Base-by-base conservation (phyloP, 179 eudicot species). In the Nepenthes alata region DNA sequence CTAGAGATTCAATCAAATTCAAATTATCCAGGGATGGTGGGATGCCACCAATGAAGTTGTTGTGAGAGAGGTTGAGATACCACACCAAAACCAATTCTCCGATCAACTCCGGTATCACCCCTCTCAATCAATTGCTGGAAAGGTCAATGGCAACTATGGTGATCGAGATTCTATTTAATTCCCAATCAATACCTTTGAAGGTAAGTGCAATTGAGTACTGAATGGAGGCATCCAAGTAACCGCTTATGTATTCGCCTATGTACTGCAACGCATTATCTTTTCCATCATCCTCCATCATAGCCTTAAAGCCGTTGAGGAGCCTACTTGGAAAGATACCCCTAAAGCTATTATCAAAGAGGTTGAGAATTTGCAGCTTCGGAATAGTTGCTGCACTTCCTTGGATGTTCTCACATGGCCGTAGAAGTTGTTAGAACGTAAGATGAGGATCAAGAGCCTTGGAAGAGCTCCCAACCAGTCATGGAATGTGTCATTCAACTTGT, bases 401-500 rank as follows among this genome's bases (percentile, higher is more conserved):
- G 5, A 25, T 25, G 25, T 41, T 1, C 1, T 6, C 1, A 74
- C 49, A 1, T 3, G 4, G 6, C 82, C 82, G 3, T 62, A 37
- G 1, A 78, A 69, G 35, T 9, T 68, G 7, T 78, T 71, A 2
- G 58, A 54, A 7, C 60, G 15, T 35, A 78, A 37, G 10, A 68
- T 11, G 37, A 78, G 71, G 51, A 78, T 69, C 4, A 58, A 41
- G 1, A 78, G 55, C 15, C 49, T 5, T 0, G 69, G 64, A 37
- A 70, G 74, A 3, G 47, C 35, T 49, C 41, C 63, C 9, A 74
- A 13, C 73, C 75, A 71, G 11, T 16, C 7, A 0, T 78, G 78
- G 12, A 70, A 78, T 2, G 57, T 38, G 11, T 37, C 76, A 51
- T 37, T 37, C 11, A 78, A 13, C 7, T 47, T 7, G 25, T 25